Evolutionary conservation across 2,329 filamentous ascomycete genomes (phyloP).

Genomic region (Fusarium brachygibbosum): DNA sequence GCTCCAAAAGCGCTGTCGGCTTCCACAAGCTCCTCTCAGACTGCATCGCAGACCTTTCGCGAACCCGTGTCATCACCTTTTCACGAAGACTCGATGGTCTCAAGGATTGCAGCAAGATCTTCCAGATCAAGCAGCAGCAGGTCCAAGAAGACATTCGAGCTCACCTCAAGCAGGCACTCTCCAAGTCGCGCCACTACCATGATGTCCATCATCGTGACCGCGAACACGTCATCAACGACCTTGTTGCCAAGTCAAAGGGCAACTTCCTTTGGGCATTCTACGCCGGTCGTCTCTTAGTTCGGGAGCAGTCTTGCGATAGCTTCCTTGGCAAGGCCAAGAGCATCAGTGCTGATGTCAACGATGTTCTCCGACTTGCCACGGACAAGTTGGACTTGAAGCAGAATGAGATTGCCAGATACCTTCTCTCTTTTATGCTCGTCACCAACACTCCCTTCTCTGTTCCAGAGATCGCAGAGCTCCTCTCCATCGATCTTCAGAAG

Average conservation of each 20-base stretch:
- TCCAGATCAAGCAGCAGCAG: conserved; percentile 52
- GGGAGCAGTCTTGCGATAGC: conserved; percentile 35
- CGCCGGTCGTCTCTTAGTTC: conserved; percentile 49
- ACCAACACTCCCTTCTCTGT: conserved; percentile 52
- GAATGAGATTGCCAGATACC: conserved; percentile 34
- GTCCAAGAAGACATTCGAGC: conserved; percentile 53
- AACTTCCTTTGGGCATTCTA: conserved; percentile 58
- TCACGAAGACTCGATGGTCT: conserved; percentile 53
- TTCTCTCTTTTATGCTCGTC: conserved; percentile 55
- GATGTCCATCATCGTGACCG: conserved; percentile 45
- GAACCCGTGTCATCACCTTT: conserved; percentile 53
- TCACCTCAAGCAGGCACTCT: conserved; percentile 40
- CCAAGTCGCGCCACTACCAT: conserved; percentile 30
- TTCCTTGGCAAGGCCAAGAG: conserved; percentile 25
- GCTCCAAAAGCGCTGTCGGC: conserved; percentile 37
- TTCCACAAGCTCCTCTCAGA: conserved; percentile 53
- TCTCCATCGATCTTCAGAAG: conserved; percentile 49
- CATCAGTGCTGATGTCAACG: conserved; percentile 23
- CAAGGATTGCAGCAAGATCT: conserved; percentile 47
- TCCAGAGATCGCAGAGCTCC: conserved; percentile 52
- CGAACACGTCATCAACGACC: conserved; percentile 50
- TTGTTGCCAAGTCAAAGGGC: conserved; percentile 53
- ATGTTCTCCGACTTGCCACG: conserved; percentile 28
- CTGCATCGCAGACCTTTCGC: conserved; percentile 47
- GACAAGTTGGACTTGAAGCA: conserved; percentile 32